These are phyloP conservation scores for Cerioporus squamosus DNA, from an alignment of 1,284 basidiomycete genomes.

Conservation along the genomic window DNA sequence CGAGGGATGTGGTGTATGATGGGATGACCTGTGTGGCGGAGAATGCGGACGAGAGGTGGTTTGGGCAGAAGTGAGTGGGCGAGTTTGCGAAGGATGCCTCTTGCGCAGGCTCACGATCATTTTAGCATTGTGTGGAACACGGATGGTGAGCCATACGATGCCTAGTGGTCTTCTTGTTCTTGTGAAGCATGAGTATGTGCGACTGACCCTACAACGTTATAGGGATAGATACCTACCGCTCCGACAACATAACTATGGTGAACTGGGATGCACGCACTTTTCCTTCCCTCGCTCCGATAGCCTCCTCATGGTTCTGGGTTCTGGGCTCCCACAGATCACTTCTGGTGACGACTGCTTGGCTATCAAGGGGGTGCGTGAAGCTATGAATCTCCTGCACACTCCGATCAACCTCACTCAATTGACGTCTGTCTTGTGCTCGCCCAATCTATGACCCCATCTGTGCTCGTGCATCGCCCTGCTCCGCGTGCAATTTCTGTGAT, in stretches of 20 bases:
- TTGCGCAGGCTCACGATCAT: neutral
- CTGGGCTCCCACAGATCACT: constrained; percentile 41
- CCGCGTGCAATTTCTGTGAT: neutral
- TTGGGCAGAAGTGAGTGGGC: constrained; percentile 57
- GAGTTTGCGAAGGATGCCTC: neutral
- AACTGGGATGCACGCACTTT: constrained; percentile 51
- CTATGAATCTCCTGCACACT: neutral
- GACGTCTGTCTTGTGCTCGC: too few relatives aligned
- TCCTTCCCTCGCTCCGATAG: neutral
- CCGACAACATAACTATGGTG: constrained; percentile 52
- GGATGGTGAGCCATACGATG: constrained; percentile 44
- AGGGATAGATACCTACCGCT: constrained; percentile 67
- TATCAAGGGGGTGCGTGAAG: constrained; percentile 57
- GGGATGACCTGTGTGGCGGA: constrained; percentile 67
- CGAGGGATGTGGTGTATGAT: constrained; percentile 58
- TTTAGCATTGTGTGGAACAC: constrained; percentile 66
- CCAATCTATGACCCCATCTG: neutral
- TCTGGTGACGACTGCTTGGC: constrained; percentile 72
- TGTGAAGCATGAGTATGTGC: too few relatives aligned
- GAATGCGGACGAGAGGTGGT: constrained; percentile 54
- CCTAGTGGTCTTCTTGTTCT: too few relatives aligned
- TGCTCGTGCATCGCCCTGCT: too few relatives aligned
- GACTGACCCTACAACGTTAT: neutral
- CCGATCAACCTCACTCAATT: too few relatives aligned
- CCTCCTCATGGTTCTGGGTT: too few relatives aligned